These are phyloP conservation scores for Mastigamoeba balamuthi DNA, from an alignment of 78 protist genomes.

Conservation along the genomic window DNA sequence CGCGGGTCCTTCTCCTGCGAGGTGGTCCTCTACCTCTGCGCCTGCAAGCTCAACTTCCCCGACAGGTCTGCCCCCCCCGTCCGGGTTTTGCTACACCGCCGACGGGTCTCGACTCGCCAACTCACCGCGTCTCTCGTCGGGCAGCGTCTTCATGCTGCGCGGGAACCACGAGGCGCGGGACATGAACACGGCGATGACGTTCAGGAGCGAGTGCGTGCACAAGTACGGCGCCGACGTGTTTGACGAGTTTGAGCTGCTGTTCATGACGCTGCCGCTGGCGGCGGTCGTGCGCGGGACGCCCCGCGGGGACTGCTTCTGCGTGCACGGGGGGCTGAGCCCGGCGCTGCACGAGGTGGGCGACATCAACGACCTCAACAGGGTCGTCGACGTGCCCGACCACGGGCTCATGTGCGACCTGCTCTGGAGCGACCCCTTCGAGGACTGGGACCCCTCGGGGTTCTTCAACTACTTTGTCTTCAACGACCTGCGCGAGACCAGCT, in stretches of 20 bases:
- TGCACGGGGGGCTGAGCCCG: slow-evolving; percentile 97
- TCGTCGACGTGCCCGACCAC: slow-evolving; percentile 81
- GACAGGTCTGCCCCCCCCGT: no score
- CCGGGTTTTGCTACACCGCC: no score
- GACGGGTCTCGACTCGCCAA: no score
- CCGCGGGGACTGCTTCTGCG: slow-evolving; percentile 82
- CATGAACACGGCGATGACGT: slow-evolving; percentile 86
- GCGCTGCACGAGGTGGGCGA: slow-evolving; percentile 69
- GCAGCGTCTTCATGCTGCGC: slow-evolving; percentile 78
- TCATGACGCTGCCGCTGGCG: slow-evolving; percentile 84
- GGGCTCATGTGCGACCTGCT: slow-evolving; percentile 95
- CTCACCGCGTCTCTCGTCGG: no score
- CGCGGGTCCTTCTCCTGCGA: slow-evolving; percentile 85
- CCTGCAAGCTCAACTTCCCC: slow-evolving; percentile 75
- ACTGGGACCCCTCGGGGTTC: no score
- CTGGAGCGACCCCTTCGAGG: slow-evolving; percentile 96
- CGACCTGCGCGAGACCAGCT: no score
- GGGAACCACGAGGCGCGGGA: slow-evolving; percentile 98
- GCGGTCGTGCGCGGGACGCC: slow-evolving; percentile 81
- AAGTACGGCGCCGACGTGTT: slow-evolving; percentile 74
- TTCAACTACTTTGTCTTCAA: no score
- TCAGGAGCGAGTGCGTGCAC: slow-evolving; percentile 83
- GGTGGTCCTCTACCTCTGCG: slow-evolving; percentile 64
- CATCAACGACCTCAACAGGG: slow-evolving; percentile 75
- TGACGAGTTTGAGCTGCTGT: no score